Evolutionary conservation across 345 rosid species (phyloP), one percentile per base, ranked within the genome.

Genomic region (Cardamine chenopodiifolia): DNA sequence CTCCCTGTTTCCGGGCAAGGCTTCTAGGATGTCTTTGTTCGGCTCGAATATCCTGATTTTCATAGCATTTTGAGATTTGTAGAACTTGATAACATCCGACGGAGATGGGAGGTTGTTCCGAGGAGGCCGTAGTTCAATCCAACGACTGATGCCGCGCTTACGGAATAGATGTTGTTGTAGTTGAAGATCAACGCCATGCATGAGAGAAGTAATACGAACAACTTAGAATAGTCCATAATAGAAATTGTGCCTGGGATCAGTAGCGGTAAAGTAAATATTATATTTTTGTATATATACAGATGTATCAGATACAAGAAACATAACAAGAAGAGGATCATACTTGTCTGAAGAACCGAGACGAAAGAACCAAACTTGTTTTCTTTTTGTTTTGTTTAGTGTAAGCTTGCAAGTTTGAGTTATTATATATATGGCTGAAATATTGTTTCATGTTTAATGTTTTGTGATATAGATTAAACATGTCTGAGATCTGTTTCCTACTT

Each of bases 51-150:
- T 59, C 31, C 85, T 66, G 48, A 85, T 7, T 4, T 39, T 29
- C 0, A 67, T 22, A 3, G 83, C 68, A 15, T 25, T 14, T 25
- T 69, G 31, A 15, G 62, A 54, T 32, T 75, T 66, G 79, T 76
- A 82, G 13, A 86, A 75, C 7, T 14, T 25, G 39, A 85, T 61
- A 1, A 81, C 88, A 3, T 71, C 37, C 3, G 62, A 8, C 0
- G 86, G 80, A 39, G 81, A 1, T 2, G 86, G 87, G 20, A 85
- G 84, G 60, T 86, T 82, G 66, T 63, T 15, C 81, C 86, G 22
- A 68, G 71, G 60, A 78, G 48, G 5, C 84, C 84, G 55, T 85
- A 84, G 64, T 65, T 74, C 4, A 83, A 77, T 4, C 84, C 86
- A 72, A 59, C 14, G 37, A 34, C 2, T n/a, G 77, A 22, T 73